These are phyloP conservation scores for Vitellaria paradoxa DNA, from an alignment of 179 eudicot genomes.

Conservation along the genomic window DNA sequence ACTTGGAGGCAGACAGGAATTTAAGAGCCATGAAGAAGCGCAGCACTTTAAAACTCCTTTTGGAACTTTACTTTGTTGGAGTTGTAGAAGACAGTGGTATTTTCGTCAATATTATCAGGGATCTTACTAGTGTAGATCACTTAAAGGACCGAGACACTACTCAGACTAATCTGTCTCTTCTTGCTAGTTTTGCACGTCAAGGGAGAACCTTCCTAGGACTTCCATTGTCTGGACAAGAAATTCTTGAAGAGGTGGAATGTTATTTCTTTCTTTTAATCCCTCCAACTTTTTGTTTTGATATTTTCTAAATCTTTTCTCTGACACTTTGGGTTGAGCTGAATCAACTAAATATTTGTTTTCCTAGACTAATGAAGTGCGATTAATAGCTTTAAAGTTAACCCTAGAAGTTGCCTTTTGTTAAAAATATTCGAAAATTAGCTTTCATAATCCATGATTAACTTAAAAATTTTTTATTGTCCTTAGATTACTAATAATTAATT, in stretches of 20 bases:
- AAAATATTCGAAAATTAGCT: background rate
- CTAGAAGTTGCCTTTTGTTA: background rate
- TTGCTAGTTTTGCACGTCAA: conserved; percentile 94
- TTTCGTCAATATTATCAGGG: conserved; percentile 78
- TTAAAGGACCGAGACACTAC: conserved; percentile 92
- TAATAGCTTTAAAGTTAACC: background rate
- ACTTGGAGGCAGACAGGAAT: conserved; percentile 72
- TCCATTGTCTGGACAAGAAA: conserved; percentile 73
- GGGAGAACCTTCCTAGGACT: conserved; percentile 89
- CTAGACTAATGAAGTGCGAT: background rate
- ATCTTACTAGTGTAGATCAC: conserved; percentile 80
- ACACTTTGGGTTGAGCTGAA: background rate
- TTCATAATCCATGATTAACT: background rate
- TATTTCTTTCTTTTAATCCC: background rate
- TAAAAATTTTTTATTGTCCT: background rate
- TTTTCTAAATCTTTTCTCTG: too few species aligned
- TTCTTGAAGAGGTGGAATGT: conserved; percentile 68
- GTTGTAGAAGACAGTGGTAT: conserved; percentile 77
- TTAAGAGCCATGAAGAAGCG: conserved; percentile 94
- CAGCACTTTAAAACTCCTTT: conserved; percentile 83
- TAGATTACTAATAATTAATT: background rate
- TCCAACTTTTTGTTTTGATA: background rate
- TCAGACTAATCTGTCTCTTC: conserved; percentile 92
- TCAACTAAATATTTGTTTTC: background rate
- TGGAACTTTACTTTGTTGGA: conserved; percentile 89